Conservation (phyloP, 1,139 yeast species). For the Arxiozyma telluris region DNA sequence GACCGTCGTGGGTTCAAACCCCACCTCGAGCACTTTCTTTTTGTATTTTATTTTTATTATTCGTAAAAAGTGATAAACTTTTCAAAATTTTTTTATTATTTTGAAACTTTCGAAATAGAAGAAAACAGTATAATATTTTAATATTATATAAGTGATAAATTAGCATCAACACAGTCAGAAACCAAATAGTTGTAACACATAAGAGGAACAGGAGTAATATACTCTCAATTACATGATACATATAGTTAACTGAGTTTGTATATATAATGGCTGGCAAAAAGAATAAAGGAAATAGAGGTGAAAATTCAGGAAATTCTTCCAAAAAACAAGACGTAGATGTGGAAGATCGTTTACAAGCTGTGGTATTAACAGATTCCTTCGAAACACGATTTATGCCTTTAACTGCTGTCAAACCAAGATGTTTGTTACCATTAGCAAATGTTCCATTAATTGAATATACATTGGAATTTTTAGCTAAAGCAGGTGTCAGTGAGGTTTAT, state of each 20-base stretch:
- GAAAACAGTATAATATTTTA: background rate
- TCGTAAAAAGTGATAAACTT: background rate
- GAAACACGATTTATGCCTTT: constrained; percentile 89
- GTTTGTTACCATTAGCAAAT: constrained; percentile 83
- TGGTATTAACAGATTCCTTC: constrained; percentile 87
- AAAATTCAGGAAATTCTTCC: constrained; percentile 29
- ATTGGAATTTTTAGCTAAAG: constrained; percentile 82
- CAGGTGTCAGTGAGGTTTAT: constrained; percentile 83
- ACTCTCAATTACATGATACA: background rate
- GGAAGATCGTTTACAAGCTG: constrained; percentile 80
- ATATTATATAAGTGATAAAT: background rate
- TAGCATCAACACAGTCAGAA: too few relatives aligned
- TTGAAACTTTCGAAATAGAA: background rate
- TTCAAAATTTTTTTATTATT: background rate
- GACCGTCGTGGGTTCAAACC: constrained; percentile 47
- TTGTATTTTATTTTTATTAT: background rate
- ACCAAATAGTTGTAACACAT: background rate
- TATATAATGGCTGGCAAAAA: constrained; percentile 20
- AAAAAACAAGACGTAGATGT: constrained; percentile 48
- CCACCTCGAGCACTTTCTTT: constrained; percentile 41
- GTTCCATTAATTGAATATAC: constrained; percentile 93
- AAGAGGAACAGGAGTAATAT: background rate
- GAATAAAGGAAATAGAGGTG: constrained; percentile 9
- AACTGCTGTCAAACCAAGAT: constrained; percentile 75
- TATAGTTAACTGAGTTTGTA: background rate